phyloP scores from a whole-genome alignment of 2,329 filamentous ascomycete genomes.

The Podosphaera aphanis region DNA sequence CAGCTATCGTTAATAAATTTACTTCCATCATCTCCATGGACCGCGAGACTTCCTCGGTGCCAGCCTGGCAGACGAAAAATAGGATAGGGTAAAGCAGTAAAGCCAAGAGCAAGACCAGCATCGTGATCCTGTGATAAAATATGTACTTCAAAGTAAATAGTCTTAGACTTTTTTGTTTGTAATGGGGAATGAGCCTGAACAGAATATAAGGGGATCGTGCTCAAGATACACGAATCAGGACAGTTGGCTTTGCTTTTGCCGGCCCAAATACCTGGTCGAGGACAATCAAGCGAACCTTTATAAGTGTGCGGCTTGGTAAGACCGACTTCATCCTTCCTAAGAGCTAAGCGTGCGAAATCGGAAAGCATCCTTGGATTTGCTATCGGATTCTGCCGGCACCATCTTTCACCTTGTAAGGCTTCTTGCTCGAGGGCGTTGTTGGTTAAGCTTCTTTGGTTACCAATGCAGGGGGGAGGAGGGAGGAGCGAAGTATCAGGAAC shows the following conservation, averaged over 20 bases:
- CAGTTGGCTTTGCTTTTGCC: constrained; percentile 21
- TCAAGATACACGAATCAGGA: constrained; percentile 39
- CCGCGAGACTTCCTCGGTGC: constrained; percentile 50
- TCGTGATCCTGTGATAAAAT: constrained; percentile 23
- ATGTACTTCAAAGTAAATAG: constrained; percentile 49
- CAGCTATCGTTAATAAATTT: constrained; percentile 52
- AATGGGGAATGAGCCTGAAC: constrained; percentile 33
- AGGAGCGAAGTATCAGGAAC: constrained; percentile 52
- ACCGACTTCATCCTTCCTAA: constrained; percentile 27
- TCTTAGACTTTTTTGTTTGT: constrained; percentile 23
- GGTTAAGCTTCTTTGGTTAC: constrained; percentile 39
- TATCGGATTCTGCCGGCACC: constrained; percentile 39
- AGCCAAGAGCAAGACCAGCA: constrained; percentile 40
- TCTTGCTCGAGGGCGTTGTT: constrained; percentile 45
- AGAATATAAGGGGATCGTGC: constrained; percentile 45
- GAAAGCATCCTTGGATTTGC: constrained; percentile 27
- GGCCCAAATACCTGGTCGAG: constrained; percentile 28
- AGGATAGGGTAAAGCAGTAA: constrained; percentile 51
- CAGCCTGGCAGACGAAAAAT: constrained; percentile 57
- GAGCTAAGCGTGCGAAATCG: constrained; percentile 22
- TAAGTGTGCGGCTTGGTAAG: constrained; percentile 28
- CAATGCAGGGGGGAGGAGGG: constrained; percentile 47
- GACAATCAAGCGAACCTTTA: constrained; percentile 23
- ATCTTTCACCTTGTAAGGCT: constrained; percentile 38
- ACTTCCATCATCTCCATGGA: constrained; percentile 63